These are phyloP conservation scores for Coemansia sp. DNA, from an alignment of 192 early-diverging fungal genomes.

Conservation along the genomic window DNA sequence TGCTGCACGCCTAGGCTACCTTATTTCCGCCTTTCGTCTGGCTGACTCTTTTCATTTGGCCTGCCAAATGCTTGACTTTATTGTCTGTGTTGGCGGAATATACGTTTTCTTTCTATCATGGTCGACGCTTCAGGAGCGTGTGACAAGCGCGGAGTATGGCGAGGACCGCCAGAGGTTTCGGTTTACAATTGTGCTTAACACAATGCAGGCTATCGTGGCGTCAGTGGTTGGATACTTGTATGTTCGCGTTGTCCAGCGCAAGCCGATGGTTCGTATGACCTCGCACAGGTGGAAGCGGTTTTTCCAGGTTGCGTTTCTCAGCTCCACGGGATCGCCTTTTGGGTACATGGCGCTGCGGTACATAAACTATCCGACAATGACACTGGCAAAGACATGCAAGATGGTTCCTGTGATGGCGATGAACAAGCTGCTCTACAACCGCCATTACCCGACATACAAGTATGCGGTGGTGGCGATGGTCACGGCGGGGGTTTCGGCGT, in stretches of 20 bases:
- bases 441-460: conserved; percentile 83
- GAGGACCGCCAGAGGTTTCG: conserved; percentile 69
- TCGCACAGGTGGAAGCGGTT: conserved; percentile 62
- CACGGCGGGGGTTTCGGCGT: conserved; percentile 87
- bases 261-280: conserved; percentile 44
- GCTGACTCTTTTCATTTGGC: neutral
- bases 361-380: conserved; percentile 97
- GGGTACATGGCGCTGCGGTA: conserved; percentile 91
- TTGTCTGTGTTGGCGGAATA: conserved; percentile 76
- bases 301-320: conserved; percentile 73
- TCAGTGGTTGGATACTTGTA: conserved; percentile 77
- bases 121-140: conserved; percentile 92
- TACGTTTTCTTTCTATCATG: conserved; percentile 96
- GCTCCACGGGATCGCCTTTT: conserved; percentile 80
- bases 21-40: neutral
- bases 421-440: conserved; percentile 89
- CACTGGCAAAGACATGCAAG: conserved; percentile 95
- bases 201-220: conserved; percentile 79
- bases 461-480: conserved; percentile 85
- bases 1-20: neutral
- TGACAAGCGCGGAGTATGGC: conserved; percentile 81
- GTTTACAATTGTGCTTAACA: conserved; percentile 90
- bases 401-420: conserved; percentile 95
- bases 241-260: conserved; percentile 58
- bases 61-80: conserved; percentile 59